Conservation (phyloP, 2,329 filamentous ascomycete genomes). For the Fusarium sp. region DNA sequence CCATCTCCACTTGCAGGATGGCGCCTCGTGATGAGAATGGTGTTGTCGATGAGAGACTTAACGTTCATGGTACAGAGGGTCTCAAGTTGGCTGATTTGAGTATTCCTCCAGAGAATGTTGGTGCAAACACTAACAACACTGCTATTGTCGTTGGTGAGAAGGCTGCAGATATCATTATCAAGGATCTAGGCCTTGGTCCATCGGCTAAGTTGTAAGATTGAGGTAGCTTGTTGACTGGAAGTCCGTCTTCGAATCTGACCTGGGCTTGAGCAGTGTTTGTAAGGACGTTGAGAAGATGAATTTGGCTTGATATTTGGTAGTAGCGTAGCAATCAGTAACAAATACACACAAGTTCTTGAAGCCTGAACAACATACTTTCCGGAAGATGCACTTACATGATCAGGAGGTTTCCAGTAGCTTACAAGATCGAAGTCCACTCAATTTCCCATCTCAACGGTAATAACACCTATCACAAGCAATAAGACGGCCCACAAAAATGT, state of each 20-base stretch:
- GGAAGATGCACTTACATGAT: not conserved
- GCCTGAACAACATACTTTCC: not conserved
- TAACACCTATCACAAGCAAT: not conserved
- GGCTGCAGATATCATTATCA: slow-evolving; percentile 54
- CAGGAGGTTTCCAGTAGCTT: too few relatives aligned
- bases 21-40: slow-evolving; percentile 52
- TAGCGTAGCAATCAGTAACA: not conserved
- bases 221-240: too few relatives aligned
- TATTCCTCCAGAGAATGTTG: slow-evolving; percentile 52
- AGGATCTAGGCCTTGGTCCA: slow-evolving; percentile 44
- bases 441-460: too few relatives aligned
- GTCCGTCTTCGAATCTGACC: fast-evolving
- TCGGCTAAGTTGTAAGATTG: not conserved
- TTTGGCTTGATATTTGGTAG: not conserved
- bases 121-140: slow-evolving; percentile 60
- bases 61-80: slow-evolving; percentile 54
- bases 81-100: slow-evolving; percentile 56
- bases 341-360: not conserved
- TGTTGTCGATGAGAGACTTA: slow-evolving; percentile 50
- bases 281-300: fast-evolving
- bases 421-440: not conserved
- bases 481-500: fast-evolving
- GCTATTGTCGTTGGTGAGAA: slow-evolving; percentile 61
- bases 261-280: not conserved
- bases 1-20: slow-evolving; percentile 59